phyloP scores from a whole-genome alignment of 1,139 yeast genomes.

The Kodamaea suecica region DNA sequence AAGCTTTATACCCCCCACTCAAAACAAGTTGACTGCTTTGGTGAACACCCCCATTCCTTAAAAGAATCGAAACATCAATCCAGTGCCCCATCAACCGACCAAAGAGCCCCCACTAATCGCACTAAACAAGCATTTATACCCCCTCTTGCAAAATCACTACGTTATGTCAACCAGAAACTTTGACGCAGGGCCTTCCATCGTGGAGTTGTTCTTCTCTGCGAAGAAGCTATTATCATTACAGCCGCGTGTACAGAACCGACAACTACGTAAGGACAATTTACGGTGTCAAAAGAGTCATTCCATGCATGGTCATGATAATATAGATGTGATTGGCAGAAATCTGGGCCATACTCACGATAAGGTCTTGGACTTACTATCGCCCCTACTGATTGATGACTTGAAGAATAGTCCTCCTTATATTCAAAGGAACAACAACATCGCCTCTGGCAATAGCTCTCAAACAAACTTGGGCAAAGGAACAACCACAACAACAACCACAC shows the following conservation, averaged over 20 bases:
- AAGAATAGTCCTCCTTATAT: constrained; percentile 19
- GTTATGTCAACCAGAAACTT: constrained; percentile 14
- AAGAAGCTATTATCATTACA: constrained; percentile 39
- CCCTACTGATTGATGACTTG: constrained; percentile 38
- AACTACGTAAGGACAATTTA: constrained; percentile 34
- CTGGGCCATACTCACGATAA: constrained; percentile 12
- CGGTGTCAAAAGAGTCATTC: constrained; percentile 17
- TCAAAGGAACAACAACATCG: constrained; percentile 1
- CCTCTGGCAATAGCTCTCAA: too few relatives aligned
- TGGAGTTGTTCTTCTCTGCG: constrained; percentile 44
- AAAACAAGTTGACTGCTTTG: too few relatives aligned
- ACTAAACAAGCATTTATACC: too few relatives aligned
- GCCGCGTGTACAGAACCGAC: constrained; percentile 43
- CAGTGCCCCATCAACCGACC: too few relatives aligned
- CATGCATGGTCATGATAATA: background rate
- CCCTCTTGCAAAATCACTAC: too few relatives aligned
- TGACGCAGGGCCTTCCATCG: constrained; percentile 37
- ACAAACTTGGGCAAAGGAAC: constrained; percentile 2
- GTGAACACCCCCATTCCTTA: too few relatives aligned
- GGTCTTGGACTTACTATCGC: constrained; percentile 40
- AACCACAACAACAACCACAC: constrained; percentile 8
- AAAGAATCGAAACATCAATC: too few relatives aligned
- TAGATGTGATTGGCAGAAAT: constrained; percentile 1
- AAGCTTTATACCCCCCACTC: too few relatives aligned
- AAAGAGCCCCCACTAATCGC: too few relatives aligned